Evolutionary conservation across 225 moss, liverwort and hornwort genomes (phyloP).

Genomic region (Polytrichum formosum): DNA sequence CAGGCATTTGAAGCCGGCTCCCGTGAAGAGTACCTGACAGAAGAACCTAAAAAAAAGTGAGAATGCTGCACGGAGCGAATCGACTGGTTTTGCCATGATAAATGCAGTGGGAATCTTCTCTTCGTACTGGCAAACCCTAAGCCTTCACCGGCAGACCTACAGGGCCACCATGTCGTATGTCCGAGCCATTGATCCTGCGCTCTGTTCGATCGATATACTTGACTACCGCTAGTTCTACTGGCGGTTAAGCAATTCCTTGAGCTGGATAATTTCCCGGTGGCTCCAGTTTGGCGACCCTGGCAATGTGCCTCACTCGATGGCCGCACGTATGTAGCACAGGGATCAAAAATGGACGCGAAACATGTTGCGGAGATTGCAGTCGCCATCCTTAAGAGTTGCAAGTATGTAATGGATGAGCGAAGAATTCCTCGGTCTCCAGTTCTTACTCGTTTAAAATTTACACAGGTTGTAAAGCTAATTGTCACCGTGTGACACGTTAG

Average conservation of each 20-base stretch:
- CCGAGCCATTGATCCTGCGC: neutral
- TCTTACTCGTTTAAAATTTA: neutral
- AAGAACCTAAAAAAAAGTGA: neutral
- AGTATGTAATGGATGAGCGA: neutral
- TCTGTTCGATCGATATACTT: neutral
- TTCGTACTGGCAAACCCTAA: conserved; percentile 3
- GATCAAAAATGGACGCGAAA: neutral
- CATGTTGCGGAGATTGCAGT: neutral
- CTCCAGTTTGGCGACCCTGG: neutral
- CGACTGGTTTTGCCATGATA: neutral
- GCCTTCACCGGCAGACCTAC: neutral
- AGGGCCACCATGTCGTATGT: neutral
- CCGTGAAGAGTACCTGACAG: conserved; percentile 8
- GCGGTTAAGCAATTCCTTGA: neutral
- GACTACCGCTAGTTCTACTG: neutral
- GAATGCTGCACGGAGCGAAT: neutral
- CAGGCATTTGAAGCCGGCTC: neutral
- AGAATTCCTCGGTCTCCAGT: neutral
- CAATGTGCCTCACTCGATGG: conserved; percentile 1
- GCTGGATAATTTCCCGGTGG: neutral
- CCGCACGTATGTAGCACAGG: neutral
- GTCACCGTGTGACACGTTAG: neutral
- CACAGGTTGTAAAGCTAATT: neutral
- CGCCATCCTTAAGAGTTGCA: neutral
- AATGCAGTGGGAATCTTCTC: neutral